phyloP scores from a whole-genome alignment of 768 basidiomycete genomes.

The Galerina marginata region DNA sequence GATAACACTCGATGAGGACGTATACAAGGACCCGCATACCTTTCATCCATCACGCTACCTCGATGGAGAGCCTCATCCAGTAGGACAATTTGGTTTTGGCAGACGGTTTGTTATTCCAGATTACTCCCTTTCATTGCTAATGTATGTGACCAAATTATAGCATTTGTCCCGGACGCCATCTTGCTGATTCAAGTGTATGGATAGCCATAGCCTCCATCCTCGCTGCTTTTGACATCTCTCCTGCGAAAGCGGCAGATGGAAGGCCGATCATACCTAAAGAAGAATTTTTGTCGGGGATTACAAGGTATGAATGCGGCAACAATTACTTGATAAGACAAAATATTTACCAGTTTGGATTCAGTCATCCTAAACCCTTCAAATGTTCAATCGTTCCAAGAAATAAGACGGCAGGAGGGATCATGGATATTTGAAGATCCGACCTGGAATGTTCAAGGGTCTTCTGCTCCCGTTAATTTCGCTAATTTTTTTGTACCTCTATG shows the following conservation, averaged over 20 bases:
- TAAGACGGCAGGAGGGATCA: constrained; percentile 7
- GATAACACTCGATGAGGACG: constrained; percentile 29
- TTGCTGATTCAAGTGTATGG: constrained; percentile 48
- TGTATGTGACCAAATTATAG: neutral
- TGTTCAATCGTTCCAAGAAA: constrained; percentile 31
- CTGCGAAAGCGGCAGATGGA: constrained; percentile 19
- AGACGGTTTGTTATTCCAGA: constrained; percentile 22
- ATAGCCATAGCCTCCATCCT: constrained; percentile 32
- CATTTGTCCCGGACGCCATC: constrained; percentile 44
- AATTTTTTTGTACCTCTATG: no score
- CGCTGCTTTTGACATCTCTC: constrained; percentile 32
- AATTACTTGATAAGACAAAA: neutral
- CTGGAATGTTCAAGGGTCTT: no score
- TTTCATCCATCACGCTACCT: constrained; percentile 34
- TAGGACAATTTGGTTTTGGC: constrained; percentile 33
- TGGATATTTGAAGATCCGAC: neutral
- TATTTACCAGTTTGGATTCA: neutral
- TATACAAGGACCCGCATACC: constrained; percentile 27
- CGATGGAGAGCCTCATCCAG: constrained; percentile 30
- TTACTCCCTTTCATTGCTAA: neutral
- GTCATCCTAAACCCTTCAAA: constrained; percentile 33
- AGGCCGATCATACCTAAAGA: constrained; percentile 37
- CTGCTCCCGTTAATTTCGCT: no score
- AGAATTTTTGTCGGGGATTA: constrained; percentile 37
- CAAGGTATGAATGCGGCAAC: constrained; percentile 28